phyloP scores from a whole-genome alignment of 352 stramenopile genomes.

The Globisporangium canariense region DNA sequence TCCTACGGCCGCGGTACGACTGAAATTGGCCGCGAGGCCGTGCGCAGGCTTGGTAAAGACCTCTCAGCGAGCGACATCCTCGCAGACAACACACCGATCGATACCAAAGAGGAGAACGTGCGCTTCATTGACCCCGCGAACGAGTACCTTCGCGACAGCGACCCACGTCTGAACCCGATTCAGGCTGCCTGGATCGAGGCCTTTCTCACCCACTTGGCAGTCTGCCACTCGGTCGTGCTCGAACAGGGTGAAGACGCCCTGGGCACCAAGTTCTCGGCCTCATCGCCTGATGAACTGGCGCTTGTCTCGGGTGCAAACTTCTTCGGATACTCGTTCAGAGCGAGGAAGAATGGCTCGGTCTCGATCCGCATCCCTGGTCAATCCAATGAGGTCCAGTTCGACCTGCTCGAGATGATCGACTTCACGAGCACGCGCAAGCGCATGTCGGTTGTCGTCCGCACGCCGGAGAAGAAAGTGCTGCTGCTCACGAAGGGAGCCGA shows the following conservation, averaged over 20 bases:
- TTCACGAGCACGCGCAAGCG: constrained; percentile 98
- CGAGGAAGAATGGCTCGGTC: constrained; percentile 60
- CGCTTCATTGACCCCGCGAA: constrained; percentile 76
- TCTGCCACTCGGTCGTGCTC: constrained; percentile 84
- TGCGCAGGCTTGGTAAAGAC: constrained; percentile 66
- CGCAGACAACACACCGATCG: constrained; percentile 54
- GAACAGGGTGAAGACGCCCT: constrained; percentile 46
- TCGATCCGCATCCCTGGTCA: constrained; percentile 39
- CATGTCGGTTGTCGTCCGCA: constrained; percentile 97
- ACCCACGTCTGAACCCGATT: constrained; percentile 37
- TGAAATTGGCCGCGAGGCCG: constrained; percentile 78
- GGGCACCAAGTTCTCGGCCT: constrained; percentile 65
- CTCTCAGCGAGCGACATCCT: constrained; percentile 72
- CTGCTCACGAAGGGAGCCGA: constrained; percentile 85
- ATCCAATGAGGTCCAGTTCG: constrained; percentile 50
- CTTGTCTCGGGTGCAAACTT: constrained; percentile 78
- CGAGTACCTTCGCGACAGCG: constrained; percentile 55
- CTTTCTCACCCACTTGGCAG: constrained; percentile 76
- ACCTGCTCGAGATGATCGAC: constrained; percentile 95
- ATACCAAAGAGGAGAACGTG: constrained; percentile 66
- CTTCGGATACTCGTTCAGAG: constrained; percentile 77
- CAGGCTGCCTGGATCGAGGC: constrained; percentile 74
- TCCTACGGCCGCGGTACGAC: constrained; percentile 82
- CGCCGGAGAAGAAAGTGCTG: constrained; percentile 56
- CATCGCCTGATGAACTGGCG: constrained; percentile 77